Evolutionary conservation across 2,329 filamentous ascomycete genomes (phyloP).

Genomic region (Cordyceps tenuipes): DNA sequence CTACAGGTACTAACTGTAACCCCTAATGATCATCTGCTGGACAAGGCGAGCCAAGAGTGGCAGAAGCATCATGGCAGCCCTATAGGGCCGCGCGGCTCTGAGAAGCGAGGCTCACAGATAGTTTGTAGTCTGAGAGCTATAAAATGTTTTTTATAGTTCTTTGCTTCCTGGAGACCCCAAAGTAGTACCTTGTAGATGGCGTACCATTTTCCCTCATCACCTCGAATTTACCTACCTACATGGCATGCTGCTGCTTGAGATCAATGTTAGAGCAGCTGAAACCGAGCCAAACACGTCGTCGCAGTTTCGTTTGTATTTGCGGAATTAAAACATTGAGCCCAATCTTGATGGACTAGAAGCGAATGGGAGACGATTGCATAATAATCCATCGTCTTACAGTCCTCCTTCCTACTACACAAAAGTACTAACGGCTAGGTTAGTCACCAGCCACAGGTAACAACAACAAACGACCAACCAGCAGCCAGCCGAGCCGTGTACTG

Average conservation of each 20-base stretch:
- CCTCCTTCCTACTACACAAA: background rate
- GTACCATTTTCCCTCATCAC: background rate
- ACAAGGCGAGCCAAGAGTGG: background rate
- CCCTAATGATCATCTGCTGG: background rate
- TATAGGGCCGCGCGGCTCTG: constrained; percentile 1
- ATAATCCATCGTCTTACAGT: background rate
- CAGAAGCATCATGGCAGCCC: background rate
- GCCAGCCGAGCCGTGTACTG: background rate
- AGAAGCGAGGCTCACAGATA: background rate
- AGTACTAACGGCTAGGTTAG: background rate
- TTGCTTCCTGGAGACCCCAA: too few species aligned
- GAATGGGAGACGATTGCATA: background rate
- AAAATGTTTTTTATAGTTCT: too few species aligned
- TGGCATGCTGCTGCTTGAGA: too few species aligned
- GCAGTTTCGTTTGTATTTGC: background rate
- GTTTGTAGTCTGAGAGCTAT: background rate
- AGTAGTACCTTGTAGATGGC: background rate
- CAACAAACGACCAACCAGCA: too few species aligned
- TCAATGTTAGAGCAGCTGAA: background rate
- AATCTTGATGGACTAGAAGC: background rate
- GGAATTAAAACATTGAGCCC: background rate
- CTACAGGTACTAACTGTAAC: too few species aligned
- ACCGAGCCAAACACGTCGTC: background rate
- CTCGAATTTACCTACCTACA: background rate
- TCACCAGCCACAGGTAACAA: background rate